Evolutionary conservation across 23 red algal species (phyloP).

Genomic region (Gracilaria gracilis): DNA sequence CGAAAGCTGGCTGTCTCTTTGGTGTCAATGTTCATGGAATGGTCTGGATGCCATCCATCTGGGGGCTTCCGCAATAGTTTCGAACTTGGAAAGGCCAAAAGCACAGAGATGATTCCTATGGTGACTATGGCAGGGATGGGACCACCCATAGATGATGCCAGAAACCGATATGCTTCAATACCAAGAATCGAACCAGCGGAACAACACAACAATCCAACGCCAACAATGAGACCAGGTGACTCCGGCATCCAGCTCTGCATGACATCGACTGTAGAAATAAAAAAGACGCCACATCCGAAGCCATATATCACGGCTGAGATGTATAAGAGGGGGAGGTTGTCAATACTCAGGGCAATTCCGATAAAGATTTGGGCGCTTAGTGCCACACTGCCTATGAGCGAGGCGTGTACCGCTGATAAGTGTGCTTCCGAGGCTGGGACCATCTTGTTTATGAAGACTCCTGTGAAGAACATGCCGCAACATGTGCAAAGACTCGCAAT

Average conservation of each 20-base stretch:
- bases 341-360: not conserved
- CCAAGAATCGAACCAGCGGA: slow-evolving; percentile 27
- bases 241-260: slow-evolving; percentile 42
- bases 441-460: slow-evolving; percentile 28
- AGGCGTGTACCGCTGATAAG: not conserved
- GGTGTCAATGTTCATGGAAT: not conserved
- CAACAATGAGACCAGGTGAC: slow-evolving; percentile 23
- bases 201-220: slow-evolving; percentile 20
- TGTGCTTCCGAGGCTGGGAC: not conserved
- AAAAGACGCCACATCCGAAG: slow-evolving; percentile 28
- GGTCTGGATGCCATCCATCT: not conserved
- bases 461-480: slow-evolving; percentile 11
- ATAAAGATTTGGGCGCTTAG: slow-evolving; percentile 13
- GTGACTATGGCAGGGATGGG: not conserved
- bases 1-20: not conserved
- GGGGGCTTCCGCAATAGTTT: not conserved
- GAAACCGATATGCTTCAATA: not conserved
- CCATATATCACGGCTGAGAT: slow-evolving; percentile 1
- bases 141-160: not conserved
- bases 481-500: slow-evolving; percentile 26
- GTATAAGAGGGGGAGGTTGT: not conserved
- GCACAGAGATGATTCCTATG: not conserved
- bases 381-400: not conserved
- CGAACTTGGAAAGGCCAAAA: not conserved
- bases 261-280: slow-evolving; percentile 40